Evolutionary conservation across 306 rosid species (phyloP), one percentile per base, ranked within the genome.

Genomic region (Rubus idaeus): DNA sequence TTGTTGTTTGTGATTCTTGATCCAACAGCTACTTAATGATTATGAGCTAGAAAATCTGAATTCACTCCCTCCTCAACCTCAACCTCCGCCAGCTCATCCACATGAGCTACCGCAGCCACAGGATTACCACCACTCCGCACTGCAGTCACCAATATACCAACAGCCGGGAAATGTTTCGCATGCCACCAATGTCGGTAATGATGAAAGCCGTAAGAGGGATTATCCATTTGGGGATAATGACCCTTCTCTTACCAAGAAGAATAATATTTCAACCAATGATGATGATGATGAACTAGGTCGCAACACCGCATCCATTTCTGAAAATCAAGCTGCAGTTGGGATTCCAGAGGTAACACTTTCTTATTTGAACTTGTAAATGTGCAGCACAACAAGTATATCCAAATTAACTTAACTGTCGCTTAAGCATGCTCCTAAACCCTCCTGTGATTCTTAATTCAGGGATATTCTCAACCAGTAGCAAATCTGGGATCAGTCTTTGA

Each of bases 381-480:
- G 56, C 30, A 56, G 41, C 30, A 23, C 18, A 10, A 52, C 6
- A 71, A 79, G 71, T 62, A 42, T 63, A 68, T 62, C 39, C n/a
- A 52, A 3, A n/a, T n/a, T n/a, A n/a, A 69, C 46, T 39, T 81
- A 21, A 51, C 78, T 23, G 39, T 5, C 69, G 39, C 70, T 83
- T 30, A 30, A 30, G 2, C 35, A 30, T 30, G 35, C 35, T 30
- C 2, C 35, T 30, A 30, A 30, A 30, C 35, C 35, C 35, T 26
- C 52, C 30, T 63, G 35, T 78, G 75, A 47, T 77, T 78, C n/a
- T 69, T 46, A 16, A n/a, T 79, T 53, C 77, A 90, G 88, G 77
- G n/a, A 9, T 2, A 4, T 45, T 0, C 7, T 70, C 49, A 5
- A 1, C 60, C 13, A 2, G 65, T 26, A 61, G 18, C 4, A 44